Conservation (phyloP, 176 grass and related monocot species). For the Paspalum notatum region DNA sequence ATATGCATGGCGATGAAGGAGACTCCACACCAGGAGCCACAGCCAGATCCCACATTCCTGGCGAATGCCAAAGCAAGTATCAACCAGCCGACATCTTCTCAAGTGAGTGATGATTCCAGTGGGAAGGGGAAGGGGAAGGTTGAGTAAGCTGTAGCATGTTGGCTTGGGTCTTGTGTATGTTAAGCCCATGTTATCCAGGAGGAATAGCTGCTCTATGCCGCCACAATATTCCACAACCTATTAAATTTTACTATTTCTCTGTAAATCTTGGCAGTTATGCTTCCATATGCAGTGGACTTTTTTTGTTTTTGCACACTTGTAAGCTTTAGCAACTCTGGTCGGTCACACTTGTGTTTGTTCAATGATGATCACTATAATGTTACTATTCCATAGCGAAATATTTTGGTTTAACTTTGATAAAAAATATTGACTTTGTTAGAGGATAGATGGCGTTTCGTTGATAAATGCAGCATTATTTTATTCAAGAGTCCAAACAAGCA, state of each 20-base stretch:
- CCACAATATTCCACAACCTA: not conserved
- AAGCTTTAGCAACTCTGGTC: not conserved
- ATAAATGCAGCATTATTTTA: not conserved
- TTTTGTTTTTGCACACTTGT: not conserved
- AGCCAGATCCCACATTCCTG: conserved; percentile 88
- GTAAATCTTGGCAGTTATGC: not conserved
- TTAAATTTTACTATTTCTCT: not conserved
- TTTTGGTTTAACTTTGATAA: not conserved
- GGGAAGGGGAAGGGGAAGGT: conserved; percentile 71
- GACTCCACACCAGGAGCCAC: conserved; percentile 53
- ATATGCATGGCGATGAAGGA: conserved; percentile 92
- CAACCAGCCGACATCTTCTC: conserved; percentile 52
- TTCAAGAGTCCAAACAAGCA: not conserved
- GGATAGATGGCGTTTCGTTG: not conserved
- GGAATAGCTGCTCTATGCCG: conserved; percentile 1
- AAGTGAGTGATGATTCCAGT: conserved; percentile 53
- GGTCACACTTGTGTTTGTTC: not conserved
- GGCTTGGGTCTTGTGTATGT: conserved; percentile 1
- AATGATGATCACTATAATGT: not conserved
- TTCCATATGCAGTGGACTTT: not conserved
- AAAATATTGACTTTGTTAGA: conserved; percentile 1
- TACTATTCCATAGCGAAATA: not conserved
- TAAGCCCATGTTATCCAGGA: conserved; percentile 3
- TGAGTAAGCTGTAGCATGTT: conserved; percentile 56
- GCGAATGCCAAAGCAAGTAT: conserved; percentile 87